Percentiles rank a stretch among this genome's conserved stretches.
Conservation (phyloP, 805 yeast genomes). For the Kodamaea fukazawae region DNA sequence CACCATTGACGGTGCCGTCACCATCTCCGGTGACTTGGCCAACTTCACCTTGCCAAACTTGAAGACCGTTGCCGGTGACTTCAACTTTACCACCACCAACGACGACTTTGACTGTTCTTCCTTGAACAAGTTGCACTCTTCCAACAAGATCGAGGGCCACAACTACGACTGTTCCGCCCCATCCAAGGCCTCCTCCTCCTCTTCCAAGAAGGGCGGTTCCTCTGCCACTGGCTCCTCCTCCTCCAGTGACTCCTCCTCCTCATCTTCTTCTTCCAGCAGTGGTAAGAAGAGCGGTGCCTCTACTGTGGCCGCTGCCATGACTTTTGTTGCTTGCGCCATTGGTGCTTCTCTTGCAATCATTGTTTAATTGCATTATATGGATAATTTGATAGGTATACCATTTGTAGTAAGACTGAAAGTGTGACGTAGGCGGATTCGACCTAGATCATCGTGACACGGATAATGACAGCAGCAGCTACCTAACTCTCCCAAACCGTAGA, state of each 20-base stretch:
- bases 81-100: conserved; percentile 31
- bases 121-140: conserved; percentile 32
- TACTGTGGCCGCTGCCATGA: conserved; percentile 14
- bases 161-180: conserved; percentile 42
- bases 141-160: conserved; percentile 40
- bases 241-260: conserved; percentile 15
- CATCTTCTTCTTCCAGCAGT: conserved; percentile 21
- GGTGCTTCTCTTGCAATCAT: conserved; percentile 28
- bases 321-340: conserved; percentile 22
- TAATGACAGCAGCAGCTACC: too few relatives aligned
- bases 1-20: conserved; percentile 40
- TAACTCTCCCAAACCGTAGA: too few relatives aligned
- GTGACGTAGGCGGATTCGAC: too few relatives aligned
- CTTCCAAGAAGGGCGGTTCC: conserved; percentile 12
- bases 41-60: conserved; percentile 40
- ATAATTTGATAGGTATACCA: too few relatives aligned
- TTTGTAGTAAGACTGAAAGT: too few relatives aligned
- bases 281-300: conserved; percentile 12
- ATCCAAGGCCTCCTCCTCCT: conserved; percentile 17
- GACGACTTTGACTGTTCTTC: conserved; percentile 37
- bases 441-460: too few relatives aligned
- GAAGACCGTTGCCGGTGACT: conserved; percentile 42
- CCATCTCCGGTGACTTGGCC: conserved; percentile 34
- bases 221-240: conserved; percentile 15
- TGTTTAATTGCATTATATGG: conserved; percentile 16